Conservation (phyloP, 352 stramenopile species). For the Hyaloperonospora brassicae region DNA sequence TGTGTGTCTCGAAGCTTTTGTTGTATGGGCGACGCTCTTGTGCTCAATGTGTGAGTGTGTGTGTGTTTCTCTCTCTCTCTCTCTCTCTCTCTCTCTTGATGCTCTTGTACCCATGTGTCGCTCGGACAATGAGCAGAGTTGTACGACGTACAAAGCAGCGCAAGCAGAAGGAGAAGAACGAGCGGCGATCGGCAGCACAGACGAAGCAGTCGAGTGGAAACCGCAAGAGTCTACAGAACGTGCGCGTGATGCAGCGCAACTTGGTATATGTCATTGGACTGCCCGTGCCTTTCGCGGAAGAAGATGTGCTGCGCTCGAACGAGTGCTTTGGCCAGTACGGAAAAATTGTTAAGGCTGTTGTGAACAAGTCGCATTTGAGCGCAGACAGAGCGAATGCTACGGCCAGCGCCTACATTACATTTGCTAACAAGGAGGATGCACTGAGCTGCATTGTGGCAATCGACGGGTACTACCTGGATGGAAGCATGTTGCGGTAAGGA, state of each 20-base stretch:
- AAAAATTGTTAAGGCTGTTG: conserved; percentile 89
- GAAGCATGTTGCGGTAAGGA: conserved; percentile 52
- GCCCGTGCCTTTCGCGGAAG: conserved; percentile 72
- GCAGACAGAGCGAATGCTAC: conserved; percentile 62
- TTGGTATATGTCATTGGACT: conserved; percentile 93
- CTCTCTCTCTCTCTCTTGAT: background rate
- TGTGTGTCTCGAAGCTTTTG: background rate
- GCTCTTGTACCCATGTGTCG: conserved; percentile 1
- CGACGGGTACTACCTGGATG: conserved; percentile 86
- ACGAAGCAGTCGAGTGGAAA: conserved; percentile 36
- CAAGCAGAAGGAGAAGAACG: conserved; percentile 80
- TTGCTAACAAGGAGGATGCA: conserved; percentile 86
- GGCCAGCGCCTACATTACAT: conserved; percentile 92
- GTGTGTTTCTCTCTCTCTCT: background rate
- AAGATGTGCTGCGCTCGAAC: conserved; percentile 71
- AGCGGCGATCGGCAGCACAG: conserved; percentile 51
- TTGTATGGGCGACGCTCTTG: too few relatives aligned
- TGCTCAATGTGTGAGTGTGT: too few relatives aligned
- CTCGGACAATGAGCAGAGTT: conserved; percentile 30
- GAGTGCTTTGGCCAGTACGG: conserved; percentile 92
- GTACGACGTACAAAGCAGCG: conserved; percentile 71
- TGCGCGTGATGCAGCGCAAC: conserved; percentile 91
- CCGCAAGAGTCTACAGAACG: conserved; percentile 81
- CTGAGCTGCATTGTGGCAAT: conserved; percentile 87
- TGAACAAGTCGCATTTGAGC: conserved; percentile 83